Base-by-base conservation (phyloP, 139 green algal genomes). In the Chlorella vulgaris region DNA sequence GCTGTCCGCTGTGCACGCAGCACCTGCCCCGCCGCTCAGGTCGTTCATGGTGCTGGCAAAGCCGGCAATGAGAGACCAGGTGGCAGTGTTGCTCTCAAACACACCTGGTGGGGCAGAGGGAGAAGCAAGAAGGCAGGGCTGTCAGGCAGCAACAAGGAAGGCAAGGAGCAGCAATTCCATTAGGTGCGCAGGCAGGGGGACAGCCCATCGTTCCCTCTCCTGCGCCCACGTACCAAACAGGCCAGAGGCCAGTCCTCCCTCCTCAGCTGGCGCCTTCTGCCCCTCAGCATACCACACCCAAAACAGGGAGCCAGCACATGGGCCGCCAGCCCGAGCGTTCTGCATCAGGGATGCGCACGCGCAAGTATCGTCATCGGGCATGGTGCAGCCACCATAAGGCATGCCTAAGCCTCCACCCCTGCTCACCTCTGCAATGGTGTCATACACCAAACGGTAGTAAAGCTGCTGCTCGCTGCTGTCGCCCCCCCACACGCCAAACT, bases 251-350 rank as follows among this genome's bases (percentile, higher is more conserved):
- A 15, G 33, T 38, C 74, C 74, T 18, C 85, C 81, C 61, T 90
- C 85, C 66, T 91, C 87, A 8, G 62, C 51, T 21, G 86, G 79
- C 0, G 82, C 86, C 15, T 83, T 63, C 82, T 93, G 90, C 13
- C 88, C 90, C 26, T 88, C 24, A 4, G 81, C 83, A 69, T 90
- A 91, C 63, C 68, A 93, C 40, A 90, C 77, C 90, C 90, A 94
- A 69, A 94, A 94, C 58, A 89, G 62, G 28, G 82, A 81, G 35
- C 90, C 90, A 73, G 83, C 78, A 24, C 87, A 10, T 2, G 87
- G 55, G 0, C 88, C 86, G 33, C 76, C 88, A 4, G 51, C 38
- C 33, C 50, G 35, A 15, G 79, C 74, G 26, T 60, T 81, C 86
- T 86, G 68, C 68, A 73, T 51, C n/a, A n/a, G n/a, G 28, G 8